These are phyloP conservation scores for Chlamydomonas sphaeroides DNA, from an alignment of 139 green algal species.

Conservation along the genomic window DNA sequence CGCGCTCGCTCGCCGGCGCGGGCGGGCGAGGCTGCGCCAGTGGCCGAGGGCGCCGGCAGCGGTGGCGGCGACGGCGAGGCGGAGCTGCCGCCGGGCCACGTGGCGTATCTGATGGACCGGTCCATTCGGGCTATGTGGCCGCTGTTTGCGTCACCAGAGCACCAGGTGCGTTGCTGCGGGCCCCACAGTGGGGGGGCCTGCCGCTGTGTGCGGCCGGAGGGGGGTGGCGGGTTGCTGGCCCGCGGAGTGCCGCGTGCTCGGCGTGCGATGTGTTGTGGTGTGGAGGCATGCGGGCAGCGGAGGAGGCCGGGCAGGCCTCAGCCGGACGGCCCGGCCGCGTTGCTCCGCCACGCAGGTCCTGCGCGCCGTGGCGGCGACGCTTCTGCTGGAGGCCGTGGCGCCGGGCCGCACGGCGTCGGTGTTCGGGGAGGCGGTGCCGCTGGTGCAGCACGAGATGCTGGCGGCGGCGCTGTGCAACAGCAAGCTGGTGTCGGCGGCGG, in stretches of 20 bases:
- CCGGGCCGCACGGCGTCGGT: neutral
- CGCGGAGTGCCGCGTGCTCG: too few species aligned
- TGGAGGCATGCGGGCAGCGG: too few species aligned
- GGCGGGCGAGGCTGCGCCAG: neutral
- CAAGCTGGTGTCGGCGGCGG: neutral
- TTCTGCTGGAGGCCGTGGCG: constrained; percentile 4
- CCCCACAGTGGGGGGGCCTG: too few species aligned
- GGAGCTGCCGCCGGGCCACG: neutral
- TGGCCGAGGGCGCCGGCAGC: neutral
- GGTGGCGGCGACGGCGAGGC: neutral
- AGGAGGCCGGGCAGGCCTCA: too few species aligned
- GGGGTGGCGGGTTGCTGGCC: too few species aligned
- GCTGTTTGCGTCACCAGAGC: neutral
- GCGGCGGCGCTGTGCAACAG: constrained; percentile 2
- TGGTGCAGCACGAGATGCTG: neutral
- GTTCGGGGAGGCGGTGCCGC: neutral
- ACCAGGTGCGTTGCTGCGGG: too few species aligned
- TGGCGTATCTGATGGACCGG: constrained; percentile 3
- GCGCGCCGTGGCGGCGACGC: neutral
- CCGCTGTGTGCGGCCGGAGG: too few species aligned
- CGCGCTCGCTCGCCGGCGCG: neutral
- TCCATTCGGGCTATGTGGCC: constrained; percentile 1
- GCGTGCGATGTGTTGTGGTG: too few species aligned
- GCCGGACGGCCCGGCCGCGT: too few species aligned
- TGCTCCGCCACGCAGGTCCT: too few species aligned